phyloP scores from a whole-genome alignment of 176 grass and related monocot genomes.

The Puccinellia tenuiflora region DNA sequence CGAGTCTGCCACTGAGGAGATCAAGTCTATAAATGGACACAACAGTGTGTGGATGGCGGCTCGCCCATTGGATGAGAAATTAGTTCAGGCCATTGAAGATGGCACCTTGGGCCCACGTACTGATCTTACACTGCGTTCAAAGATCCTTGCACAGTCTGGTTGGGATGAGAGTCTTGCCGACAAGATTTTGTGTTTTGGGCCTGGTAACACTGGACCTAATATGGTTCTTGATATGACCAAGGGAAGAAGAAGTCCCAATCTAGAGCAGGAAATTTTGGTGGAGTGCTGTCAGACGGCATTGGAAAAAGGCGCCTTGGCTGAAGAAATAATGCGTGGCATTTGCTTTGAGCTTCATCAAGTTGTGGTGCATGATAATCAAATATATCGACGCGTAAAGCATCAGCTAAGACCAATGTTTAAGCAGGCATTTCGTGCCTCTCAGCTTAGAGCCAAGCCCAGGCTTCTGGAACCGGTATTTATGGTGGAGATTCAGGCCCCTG shows the following conservation, averaged over 20 bases:
- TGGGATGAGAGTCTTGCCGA: conserved; percentile 76
- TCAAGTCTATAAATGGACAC: conserved; percentile 66
- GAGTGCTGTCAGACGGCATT: conserved; percentile 68
- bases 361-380: conserved; percentile 61
- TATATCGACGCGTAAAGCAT: conserved; percentile 39
- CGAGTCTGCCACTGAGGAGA: conserved; percentile 53
- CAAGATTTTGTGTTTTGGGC: conserved; percentile 82
- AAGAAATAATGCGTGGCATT: conserved; percentile 70
- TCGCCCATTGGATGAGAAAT: conserved; percentile 48
- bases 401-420: conserved; percentile 62
- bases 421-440: conserved; percentile 55
- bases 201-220: conserved; percentile 60
- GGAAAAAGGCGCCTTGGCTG: conserved; percentile 58
- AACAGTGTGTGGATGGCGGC: conserved; percentile 76
- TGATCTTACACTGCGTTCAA: conserved; percentile 50
- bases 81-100: conserved; percentile 66
- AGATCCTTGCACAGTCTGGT: conserved; percentile 55
- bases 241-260: conserved; percentile 53
- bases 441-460: conserved; percentile 59
- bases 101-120: conserved; percentile 58
- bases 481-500: conserved; percentile 74
- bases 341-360: conserved; percentile 75
- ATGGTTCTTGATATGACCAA: conserved; percentile 81
- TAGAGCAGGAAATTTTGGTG: conserved; percentile 58
- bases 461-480: conserved; percentile 67